Evolutionary conservation across 2,329 filamentous ascomycete species (phyloP).

Genomic region (Fusarium buxicola): DNA sequence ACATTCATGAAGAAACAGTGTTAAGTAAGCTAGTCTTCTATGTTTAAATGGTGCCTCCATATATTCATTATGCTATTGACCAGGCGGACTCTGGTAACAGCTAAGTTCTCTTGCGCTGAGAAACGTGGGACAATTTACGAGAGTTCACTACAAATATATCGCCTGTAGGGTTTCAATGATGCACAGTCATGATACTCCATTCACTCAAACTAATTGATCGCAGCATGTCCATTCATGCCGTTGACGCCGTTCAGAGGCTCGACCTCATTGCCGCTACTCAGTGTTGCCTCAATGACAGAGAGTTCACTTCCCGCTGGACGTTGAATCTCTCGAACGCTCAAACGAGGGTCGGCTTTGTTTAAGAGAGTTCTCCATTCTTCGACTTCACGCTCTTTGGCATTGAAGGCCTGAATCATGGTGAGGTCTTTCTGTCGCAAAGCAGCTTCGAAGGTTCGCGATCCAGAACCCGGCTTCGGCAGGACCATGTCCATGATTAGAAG

Average conservation of each 20-base stretch:
- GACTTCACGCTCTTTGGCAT: constrained; percentile 23
- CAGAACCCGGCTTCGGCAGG: constrained; percentile 26
- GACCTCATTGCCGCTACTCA: not conserved
- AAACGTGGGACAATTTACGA: no score
- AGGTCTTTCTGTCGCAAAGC: constrained; percentile 31
- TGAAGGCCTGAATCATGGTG: constrained; percentile 40
- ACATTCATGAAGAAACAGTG: no score
- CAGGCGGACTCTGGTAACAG: no score
- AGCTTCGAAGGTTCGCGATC: constrained; percentile 10
- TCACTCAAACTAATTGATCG: not conserved
- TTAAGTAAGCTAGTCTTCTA: no score
- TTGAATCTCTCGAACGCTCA: constrained; percentile 21
- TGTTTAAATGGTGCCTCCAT: no score
- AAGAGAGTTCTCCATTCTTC: constrained; percentile 28
- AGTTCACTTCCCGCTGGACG: constrained; percentile 28
- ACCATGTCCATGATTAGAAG: constrained; percentile 41
- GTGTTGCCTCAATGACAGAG: constrained; percentile 22
- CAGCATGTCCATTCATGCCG: not conserved
- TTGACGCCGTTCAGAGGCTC: not conserved
- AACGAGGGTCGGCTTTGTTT: constrained; percentile 2
- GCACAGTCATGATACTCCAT: not conserved
- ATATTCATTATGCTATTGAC: no score
- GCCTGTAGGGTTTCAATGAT: no score
- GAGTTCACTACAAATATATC: no score
- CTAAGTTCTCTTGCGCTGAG: no score